Conservation (phyloP, 345 rosid genomes). For the Linum tenue region DNA sequence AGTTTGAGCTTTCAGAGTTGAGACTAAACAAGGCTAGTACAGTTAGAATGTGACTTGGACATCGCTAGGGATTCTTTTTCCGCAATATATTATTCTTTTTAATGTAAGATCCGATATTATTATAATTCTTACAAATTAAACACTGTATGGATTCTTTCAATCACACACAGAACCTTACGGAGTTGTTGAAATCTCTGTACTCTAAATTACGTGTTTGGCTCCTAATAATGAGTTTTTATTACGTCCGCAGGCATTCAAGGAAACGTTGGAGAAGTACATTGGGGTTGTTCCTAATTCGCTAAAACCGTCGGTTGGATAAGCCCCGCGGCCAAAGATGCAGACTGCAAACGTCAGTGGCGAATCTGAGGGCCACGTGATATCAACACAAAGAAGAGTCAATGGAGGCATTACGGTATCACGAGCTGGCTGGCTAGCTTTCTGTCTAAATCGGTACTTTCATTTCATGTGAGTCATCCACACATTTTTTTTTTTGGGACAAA, state of each 20-base stretch:
- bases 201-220: no score
- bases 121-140: no score
- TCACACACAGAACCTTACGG: no score
- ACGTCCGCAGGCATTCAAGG: slow-evolving; percentile 48
- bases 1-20: not conserved
- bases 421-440: slow-evolving; percentile 25
- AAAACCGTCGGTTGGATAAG: slow-evolving; percentile 22
- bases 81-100: no score
- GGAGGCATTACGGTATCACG: slow-evolving; percentile 18
- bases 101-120: no score
- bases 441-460: slow-evolving; percentile 30
- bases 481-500: slow-evolving; percentile 23
- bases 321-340: slow-evolving; percentile 11
- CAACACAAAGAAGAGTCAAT: slow-evolving; percentile 8
- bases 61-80: not conserved
- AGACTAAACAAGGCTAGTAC: slow-evolving; percentile 3
- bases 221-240: no score
- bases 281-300: slow-evolving; percentile 37
- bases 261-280: slow-evolving; percentile 48
- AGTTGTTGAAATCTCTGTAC: no score
- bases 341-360: slow-evolving; percentile 13
- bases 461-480: slow-evolving; percentile 35
- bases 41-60: not conserved
- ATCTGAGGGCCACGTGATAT: slow-evolving; percentile 21
- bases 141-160: no score